Evolutionary conservation across 2,329 filamentous ascomycete species (phyloP).

Genomic region (Phyllosticta paracitricarpa): DNA sequence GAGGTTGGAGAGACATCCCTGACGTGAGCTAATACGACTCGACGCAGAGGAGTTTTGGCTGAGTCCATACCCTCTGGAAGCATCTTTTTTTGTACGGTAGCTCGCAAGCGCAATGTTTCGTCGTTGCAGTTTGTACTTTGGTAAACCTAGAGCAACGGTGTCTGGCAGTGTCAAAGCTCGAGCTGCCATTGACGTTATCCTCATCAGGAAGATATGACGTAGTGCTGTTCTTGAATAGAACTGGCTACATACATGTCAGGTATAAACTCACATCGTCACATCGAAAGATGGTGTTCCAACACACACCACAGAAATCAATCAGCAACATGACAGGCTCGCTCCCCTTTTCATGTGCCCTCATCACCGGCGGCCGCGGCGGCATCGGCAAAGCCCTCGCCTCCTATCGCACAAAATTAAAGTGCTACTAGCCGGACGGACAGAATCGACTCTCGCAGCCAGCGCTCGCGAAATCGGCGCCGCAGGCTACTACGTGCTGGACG

Average conservation of each 20-base stretch:
- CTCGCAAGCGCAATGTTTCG: background rate
- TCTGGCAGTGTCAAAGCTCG: background rate
- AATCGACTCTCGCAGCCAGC: conserved; percentile 40
- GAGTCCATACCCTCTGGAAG: background rate
- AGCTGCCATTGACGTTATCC: background rate
- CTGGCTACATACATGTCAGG: no score
- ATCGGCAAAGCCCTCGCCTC: conserved; percentile 42
- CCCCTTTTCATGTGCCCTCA: conserved; percentile 35
- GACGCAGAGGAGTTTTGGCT: background rate
- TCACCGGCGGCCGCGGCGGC: conserved; percentile 39
- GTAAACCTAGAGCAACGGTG: background rate
- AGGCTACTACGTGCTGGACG: conserved; percentile 45
- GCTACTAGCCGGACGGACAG: conserved; percentile 45
- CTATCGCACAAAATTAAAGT: conserved; percentile 39
- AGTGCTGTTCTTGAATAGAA: background rate
- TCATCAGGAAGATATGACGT: background rate
- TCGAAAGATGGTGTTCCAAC: background rate
- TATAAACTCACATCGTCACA: no score
- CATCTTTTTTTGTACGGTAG: background rate
- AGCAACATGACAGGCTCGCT: conserved; percentile 15
- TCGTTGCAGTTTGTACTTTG: background rate
- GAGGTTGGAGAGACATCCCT: background rate
- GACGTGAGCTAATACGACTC: background rate
- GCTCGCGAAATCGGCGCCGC: conserved; percentile 35
- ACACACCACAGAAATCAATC: background rate